A percentile compares a stretch with the other conserved stretches of the same genome.
Evolutionary conservation across 108 stramenopile species (phyloP).

Genomic region (Cyclotella cryptica): DNA sequence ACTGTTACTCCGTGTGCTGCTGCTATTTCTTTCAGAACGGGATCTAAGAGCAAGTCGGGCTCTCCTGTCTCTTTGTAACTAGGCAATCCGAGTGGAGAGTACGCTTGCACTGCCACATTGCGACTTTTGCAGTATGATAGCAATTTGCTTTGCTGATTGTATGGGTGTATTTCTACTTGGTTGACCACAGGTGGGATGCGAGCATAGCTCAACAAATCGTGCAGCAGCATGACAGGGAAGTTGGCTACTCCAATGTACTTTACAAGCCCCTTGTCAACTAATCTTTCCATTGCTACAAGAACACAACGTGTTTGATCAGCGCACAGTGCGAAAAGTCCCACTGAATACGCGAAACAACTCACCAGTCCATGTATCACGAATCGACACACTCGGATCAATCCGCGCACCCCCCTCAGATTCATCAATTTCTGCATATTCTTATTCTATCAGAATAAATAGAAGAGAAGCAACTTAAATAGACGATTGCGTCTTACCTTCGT

Average conservation of each 20-base stretch:
- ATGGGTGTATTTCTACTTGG: conserved; percentile 92
- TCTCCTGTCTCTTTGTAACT: conserved; percentile 69
- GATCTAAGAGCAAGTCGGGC: conserved; percentile 62
- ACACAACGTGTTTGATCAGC: conserved; percentile 45
- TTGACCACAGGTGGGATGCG: conserved; percentile 79
- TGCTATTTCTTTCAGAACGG: conserved; percentile 60
- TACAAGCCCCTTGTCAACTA: conserved; percentile 75
- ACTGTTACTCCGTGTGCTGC: conserved; percentile 51
- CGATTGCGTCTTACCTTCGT: conserved; percentile 48
- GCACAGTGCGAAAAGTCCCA: not conserved
- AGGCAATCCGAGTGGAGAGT: conserved; percentile 82
- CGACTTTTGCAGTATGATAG: conserved; percentile 70
- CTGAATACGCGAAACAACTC: not conserved
- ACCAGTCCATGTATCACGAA: conserved; percentile 49
- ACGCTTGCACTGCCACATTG: conserved; percentile 81
- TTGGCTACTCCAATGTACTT: conserved; percentile 88
- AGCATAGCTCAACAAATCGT: conserved; percentile 72
- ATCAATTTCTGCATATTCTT: conserved; percentile 59
- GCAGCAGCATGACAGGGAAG: conserved; percentile 79
- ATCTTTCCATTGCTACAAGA: conserved; percentile 81
- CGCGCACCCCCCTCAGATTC: conserved; percentile 69
- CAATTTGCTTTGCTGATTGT: conserved; percentile 77
- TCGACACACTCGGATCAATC: conserved; percentile 71
- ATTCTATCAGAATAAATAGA: not conserved
- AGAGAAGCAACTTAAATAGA: not conserved